Evolutionary conservation across 2,329 filamentous ascomycete genomes (phyloP).

Genomic region (Myriosclerotinia scirpicola): DNA sequence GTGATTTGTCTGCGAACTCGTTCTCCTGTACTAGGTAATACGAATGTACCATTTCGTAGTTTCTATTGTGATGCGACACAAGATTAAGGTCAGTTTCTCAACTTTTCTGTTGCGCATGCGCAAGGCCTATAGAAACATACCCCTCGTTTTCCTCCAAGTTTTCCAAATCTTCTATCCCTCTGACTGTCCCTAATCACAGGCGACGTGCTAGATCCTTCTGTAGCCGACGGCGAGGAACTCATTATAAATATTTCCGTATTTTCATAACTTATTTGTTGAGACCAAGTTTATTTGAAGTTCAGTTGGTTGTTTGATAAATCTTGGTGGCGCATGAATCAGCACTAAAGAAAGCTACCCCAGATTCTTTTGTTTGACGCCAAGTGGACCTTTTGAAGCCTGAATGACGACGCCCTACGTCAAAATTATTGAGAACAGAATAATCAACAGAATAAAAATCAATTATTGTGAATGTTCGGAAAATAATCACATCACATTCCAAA

Average conservation of each 20-base stretch:
- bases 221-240: constrained; percentile 19
- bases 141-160: constrained; percentile 19
- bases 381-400: background rate
- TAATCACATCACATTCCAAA: no score
- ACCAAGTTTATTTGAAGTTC: background rate
- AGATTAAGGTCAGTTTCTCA: background rate
- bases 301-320: background rate
- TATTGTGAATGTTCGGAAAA: no score
- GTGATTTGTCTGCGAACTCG: constrained; percentile 79
- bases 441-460: no score
- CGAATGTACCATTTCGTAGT: constrained; percentile 81
- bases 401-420: no score
- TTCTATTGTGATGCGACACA: constrained; percentile 50
- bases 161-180: constrained; percentile 20
- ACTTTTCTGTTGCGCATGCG: constrained; percentile 36
- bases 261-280: constrained; percentile 18
- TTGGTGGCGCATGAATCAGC: constrained; percentile 7
- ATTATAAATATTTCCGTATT: constrained; percentile 10
- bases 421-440: no score
- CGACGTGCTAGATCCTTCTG: constrained; percentile 4
- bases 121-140: constrained; percentile 27
- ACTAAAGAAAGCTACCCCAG: constrained; percentile 14
- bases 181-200: constrained; percentile 17
- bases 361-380: constrained; percentile 12
- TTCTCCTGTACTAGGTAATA: constrained; percentile 83